These are phyloP conservation scores for Rheum nobile DNA, from an alignment of 148 eudicot species.

Conservation along the genomic window DNA sequence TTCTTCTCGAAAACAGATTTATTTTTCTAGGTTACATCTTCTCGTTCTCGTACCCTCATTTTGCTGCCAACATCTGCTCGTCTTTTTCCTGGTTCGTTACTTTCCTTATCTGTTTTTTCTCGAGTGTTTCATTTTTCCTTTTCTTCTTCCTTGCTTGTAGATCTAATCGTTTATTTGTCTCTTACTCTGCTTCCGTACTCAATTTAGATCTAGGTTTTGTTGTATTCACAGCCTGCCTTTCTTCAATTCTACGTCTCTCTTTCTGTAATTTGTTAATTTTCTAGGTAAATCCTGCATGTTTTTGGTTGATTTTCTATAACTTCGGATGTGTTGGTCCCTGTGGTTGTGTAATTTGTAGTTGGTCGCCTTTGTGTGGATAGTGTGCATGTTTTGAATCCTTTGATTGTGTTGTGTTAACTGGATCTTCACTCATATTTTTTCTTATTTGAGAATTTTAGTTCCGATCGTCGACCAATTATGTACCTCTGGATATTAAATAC, in stretches of 20 bases:
- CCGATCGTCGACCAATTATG: neutral
- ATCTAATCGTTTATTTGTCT: neutral
- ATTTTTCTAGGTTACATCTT: neutral
- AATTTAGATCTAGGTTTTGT: neutral
- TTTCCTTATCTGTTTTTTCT: neutral
- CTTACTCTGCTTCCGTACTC: neutral
- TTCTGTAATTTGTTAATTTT: neutral
- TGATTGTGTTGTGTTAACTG: neutral
- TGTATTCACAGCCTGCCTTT: neutral
- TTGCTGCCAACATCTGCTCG: neutral
- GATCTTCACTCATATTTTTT: neutral
- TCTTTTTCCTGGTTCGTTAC: neutral
- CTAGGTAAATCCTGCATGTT: neutral
- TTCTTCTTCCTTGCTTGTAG: neutral
- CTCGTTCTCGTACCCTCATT: neutral
- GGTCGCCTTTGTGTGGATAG: neutral
- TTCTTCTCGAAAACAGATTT: neutral
- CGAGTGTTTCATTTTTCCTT: neutral
- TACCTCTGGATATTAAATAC: neutral
- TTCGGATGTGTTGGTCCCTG: neutral
- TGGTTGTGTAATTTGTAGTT: neutral
- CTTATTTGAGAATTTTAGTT: neutral
- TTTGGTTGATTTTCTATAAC: neutral
- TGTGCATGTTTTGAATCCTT: neutral
- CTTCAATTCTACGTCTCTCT: neutral